These are phyloP conservation scores for Cadophora sp. DNA, from an alignment of 2,329 filamentous ascomycete species.

Conservation along the genomic window DNA sequence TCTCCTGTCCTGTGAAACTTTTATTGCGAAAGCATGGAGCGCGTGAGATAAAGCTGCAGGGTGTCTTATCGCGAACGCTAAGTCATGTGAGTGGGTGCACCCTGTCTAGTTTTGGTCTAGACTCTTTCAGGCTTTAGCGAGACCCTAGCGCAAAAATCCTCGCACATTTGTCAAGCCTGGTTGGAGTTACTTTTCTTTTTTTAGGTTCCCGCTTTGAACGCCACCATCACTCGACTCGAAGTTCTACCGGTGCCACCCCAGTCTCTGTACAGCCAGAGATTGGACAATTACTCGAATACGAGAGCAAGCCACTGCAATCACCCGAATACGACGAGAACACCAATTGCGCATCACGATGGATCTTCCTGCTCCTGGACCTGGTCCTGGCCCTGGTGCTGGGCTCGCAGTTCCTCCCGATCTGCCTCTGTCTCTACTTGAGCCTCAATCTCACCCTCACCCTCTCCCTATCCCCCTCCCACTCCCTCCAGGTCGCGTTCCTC, in stretches of 20 bases:
- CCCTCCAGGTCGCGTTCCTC: too few species aligned
- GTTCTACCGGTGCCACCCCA: not conserved
- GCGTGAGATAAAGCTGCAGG: conserved; percentile 1
- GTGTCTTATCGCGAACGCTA: conserved; percentile 2
- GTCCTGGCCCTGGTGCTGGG: too few species aligned
- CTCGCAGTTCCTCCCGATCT: too few species aligned
- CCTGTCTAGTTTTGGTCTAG: not conserved
- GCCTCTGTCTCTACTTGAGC: too few species aligned
- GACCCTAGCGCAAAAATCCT: not conserved
- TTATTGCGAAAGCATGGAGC: not conserved
- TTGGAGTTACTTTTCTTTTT: not conserved
- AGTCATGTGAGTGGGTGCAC: not conserved
- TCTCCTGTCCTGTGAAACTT: not conserved
- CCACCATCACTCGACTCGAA: not conserved
- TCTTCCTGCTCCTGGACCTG: too few species aligned
- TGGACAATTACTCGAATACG: not conserved
- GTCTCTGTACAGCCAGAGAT: not conserved
- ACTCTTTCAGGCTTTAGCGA: not conserved
- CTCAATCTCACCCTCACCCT: too few species aligned
- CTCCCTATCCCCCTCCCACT: too few species aligned
- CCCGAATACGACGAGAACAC: too few species aligned
- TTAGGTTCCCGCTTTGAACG: not conserved
- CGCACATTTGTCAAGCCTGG: not conserved
- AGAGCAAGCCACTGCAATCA: not conserved
- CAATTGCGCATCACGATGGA: too few species aligned